Base-by-base conservation (phyloP, 306 rosid genomes). In the Carpinus fangiana region DNA sequence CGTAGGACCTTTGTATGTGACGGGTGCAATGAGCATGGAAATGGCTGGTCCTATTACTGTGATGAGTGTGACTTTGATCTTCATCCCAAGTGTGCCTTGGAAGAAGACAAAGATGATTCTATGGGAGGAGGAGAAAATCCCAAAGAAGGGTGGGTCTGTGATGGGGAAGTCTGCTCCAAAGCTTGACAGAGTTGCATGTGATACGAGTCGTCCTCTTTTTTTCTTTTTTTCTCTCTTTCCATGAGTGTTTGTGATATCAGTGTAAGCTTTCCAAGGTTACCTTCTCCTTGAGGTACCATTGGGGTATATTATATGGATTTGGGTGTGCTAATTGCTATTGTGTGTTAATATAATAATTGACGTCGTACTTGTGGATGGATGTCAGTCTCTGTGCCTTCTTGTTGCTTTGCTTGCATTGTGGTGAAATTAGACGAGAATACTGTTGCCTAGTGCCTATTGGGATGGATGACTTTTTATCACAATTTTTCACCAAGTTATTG, bases 61-160 rank as follows among this genome's bases (percentile, higher is more conserved):
- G 59, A 57, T 46, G 87, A 84, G 18, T 92, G 97, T 80, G 84
- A 88, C 79, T 92, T 86, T 74, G 87, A 89, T 88, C 86, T 92
- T 47, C 95, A 92, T 74, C 91, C 87, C 5, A 86, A 84, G 21
- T 92, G 93, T 85, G 90, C 89, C 17, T 9, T 86, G 75, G 70
- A 78, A 31, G 83, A 76, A 47, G 86, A 78, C 12, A 55, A 80
- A 23, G 79, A 78, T 74, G 85, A 72, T 64, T 62, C 64, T 34
- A 69, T 72, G 36, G 81, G 21, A 46, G 81, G 21, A 46, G 88
- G 84, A 72, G 74, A 73, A 14, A 79, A 57, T 18, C 18, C 79
- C 14, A 41, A 81, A 23, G 85, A 89, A 76, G 90, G 87, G 51
- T 82, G 90, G 86, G 84, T 80, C 51, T 92, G 93, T 76, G 90